Evolutionary conservation across 2,329 filamentous ascomycete species (phyloP).

Genomic region (Nothomitra cinnamomea): DNA sequence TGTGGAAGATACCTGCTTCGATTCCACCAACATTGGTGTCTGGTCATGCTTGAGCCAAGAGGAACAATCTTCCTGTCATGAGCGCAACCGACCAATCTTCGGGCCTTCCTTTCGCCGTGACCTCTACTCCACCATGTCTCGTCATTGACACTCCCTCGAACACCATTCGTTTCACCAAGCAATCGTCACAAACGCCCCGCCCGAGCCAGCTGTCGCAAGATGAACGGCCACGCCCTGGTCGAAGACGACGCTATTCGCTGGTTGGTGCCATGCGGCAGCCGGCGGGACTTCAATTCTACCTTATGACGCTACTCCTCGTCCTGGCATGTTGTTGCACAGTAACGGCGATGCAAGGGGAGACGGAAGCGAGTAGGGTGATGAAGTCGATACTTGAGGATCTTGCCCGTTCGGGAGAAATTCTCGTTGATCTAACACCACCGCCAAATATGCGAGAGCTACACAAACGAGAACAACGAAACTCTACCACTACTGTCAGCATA

Average conservation of each 20-base stretch:
- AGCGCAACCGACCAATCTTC: conserved; percentile 1
- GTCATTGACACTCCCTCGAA: not conserved
- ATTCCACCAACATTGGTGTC: not conserved
- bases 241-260: not conserved
- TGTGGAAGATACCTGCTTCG: too few species aligned
- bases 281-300: not conserved
- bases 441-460: not conserved
- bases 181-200: not conserved
- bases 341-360: not conserved
- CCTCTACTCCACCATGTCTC: not conserved
- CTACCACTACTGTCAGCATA: not conserved
- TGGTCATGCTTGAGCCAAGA: conserved; percentile 4
- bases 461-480: not conserved
- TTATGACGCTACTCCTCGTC: not conserved
- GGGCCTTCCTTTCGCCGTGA: not conserved
- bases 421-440: conserved; percentile 1
- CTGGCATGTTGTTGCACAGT: not conserved
- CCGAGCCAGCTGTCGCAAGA: not conserved
- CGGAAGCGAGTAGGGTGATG: not conserved
- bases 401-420: conserved; percentile 1
- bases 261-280: not conserved
- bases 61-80: not conserved
- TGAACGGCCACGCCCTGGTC: not conserved
- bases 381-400: not conserved
- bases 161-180: not conserved